Evolutionary conservation across 257 asterid genomes (phyloP).

Genomic region (Petrea volubilis): DNA sequence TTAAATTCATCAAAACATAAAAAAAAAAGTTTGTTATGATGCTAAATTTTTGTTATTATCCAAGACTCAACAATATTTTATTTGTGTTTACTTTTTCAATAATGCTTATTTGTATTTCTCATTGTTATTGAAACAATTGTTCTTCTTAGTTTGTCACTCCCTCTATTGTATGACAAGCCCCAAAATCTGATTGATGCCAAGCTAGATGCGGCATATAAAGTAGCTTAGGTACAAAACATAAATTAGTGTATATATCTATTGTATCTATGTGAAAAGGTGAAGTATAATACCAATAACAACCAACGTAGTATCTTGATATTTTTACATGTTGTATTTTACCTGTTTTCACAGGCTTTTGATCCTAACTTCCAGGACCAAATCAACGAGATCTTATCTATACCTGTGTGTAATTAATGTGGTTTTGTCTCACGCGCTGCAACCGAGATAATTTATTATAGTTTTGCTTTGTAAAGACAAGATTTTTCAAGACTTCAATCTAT

Average conservation of each 20-base stretch:
- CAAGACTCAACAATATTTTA: no score
- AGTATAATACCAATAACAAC: no score
- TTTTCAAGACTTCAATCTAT: background rate
- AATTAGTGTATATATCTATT: background rate
- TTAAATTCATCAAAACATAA: conserved; percentile 22
- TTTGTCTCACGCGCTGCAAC: no score
- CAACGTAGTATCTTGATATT: no score
- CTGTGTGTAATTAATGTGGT: no score
- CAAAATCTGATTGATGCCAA: conserved; percentile 62
- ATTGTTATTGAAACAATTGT: conserved; percentile 44
- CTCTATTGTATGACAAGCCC: conserved; percentile 60
- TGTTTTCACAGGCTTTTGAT: no score
- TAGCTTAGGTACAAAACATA: conserved; percentile 36
- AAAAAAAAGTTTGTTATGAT: no score
- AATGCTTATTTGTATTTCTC: background rate
- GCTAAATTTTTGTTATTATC: no score
- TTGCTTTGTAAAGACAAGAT: background rate
- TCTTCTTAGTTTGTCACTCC: conserved; percentile 66
- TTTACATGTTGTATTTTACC: no score
- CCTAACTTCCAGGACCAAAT: no score
- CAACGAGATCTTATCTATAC: no score
- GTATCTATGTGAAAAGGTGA: background rate
- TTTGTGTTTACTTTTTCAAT: background rate
- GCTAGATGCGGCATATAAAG: conserved; percentile 47
- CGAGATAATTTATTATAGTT: no score